Conservation (phyloP, 257 asterid species). For the Cruciata laevipes region DNA sequence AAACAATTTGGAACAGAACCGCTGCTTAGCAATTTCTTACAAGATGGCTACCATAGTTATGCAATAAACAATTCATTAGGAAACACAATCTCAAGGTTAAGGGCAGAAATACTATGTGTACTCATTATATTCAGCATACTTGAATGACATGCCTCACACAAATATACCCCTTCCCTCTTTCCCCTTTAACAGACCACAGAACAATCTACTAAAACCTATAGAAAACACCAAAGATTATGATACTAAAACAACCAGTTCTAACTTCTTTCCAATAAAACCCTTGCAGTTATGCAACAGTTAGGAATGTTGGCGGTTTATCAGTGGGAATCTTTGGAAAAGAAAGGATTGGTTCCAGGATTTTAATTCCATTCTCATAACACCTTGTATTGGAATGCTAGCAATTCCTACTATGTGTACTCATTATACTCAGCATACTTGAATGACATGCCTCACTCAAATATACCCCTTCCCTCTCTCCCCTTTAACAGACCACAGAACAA, state of each 20-base stretch:
- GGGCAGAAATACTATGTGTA: not conserved
- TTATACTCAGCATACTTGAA: not conserved
- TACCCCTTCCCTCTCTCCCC: not conserved
- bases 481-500: not conserved
- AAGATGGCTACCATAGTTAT: not conserved
- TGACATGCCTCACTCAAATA: not conserved
- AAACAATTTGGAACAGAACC: not conserved
- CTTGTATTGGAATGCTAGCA: not conserved
- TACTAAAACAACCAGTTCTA: not conserved
- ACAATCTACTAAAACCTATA: not conserved
- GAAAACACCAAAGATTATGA: not conserved
- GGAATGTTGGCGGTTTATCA: too few species aligned
- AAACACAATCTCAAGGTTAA: not conserved
- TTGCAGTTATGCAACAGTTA: too few species aligned
- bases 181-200: not conserved
- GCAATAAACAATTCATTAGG: not conserved
- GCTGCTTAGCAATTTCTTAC: not conserved
- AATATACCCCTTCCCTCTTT: not conserved
- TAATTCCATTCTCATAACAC: not conserved
- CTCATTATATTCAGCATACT: not conserved
- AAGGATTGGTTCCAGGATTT: not conserved
- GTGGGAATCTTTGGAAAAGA: too few species aligned
- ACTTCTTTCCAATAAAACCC: not conserved
- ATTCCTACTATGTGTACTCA: not conserved
- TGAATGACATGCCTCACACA: not conserved